A percentile compares a stretch with the other conserved stretches of the same genome.
Evolutionary conservation across 768 basidiomycete genomes (phyloP).

Genomic region (Hirschioporus abietinus): DNA sequence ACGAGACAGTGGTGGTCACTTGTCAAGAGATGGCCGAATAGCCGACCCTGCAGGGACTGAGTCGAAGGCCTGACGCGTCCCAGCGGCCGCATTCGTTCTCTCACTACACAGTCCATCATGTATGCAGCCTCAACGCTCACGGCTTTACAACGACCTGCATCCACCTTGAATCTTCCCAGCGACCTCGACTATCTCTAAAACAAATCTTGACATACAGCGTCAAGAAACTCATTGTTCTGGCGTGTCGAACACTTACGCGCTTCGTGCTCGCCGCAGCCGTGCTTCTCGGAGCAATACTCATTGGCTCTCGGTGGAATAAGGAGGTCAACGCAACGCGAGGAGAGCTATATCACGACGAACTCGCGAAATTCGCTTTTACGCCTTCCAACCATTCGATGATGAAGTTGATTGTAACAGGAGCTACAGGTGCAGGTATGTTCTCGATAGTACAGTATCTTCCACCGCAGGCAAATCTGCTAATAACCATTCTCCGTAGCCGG

Average conservation of each 20-base stretch:
- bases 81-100: neutral
- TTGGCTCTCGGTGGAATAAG: neutral
- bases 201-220: neutral
- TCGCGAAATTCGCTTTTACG: neutral
- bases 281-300: neutral
- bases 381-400: slow-evolving; percentile 11
- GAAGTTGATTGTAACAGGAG: slow-evolving; percentile 28
- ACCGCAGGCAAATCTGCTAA: neutral
- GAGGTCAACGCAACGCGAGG: neutral
- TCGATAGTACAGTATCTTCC: neutral
- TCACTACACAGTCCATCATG: neutral
- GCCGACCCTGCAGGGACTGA: too few relatives aligned
- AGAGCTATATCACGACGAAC: neutral
- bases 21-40: too few relatives aligned
- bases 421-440: slow-evolving; percentile 27
- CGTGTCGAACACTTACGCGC: neutral
- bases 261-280: neutral
- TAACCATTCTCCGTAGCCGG: slow-evolving; percentile 25
- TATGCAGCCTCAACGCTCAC: neutral
- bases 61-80: too few relatives aligned
- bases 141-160: neutral
- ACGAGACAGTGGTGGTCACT: too few relatives aligned
- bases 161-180: neutral
- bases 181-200: neutral
- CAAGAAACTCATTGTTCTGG: neutral